A percentile compares a stretch with the other conserved stretches of the same genome.
Conservation (phyloP, 257 asterid species). For the Petunia secreta region DNA sequence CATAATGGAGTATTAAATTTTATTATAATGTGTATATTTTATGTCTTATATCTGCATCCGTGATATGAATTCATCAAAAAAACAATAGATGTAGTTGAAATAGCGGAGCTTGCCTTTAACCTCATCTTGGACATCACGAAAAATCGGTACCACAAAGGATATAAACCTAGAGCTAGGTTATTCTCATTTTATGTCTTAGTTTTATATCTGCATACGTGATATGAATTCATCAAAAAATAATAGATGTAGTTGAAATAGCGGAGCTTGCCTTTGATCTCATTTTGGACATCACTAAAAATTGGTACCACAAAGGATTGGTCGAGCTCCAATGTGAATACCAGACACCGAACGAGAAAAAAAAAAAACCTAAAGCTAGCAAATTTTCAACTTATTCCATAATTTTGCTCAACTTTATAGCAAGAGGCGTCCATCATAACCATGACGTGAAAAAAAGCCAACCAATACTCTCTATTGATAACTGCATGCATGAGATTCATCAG, state of each 20-base stretch:
- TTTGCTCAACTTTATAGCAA: not conserved
- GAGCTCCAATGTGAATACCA: too few relatives aligned
- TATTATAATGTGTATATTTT: too few relatives aligned
- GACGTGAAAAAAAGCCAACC: not conserved
- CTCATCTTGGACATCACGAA: not conserved
- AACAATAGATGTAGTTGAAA: too few relatives aligned
- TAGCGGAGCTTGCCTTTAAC: too few relatives aligned
- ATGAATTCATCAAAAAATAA: not conserved
- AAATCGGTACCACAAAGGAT: not conserved
- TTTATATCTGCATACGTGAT: too few relatives aligned
- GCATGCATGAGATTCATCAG: slow-evolving; percentile 27
- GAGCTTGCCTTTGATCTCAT: too few relatives aligned
- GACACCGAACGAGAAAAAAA: too few relatives aligned
- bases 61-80: not conserved
- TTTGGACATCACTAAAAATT: not conserved
- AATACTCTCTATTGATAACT: not conserved
- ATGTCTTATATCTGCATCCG: too few relatives aligned
- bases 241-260: too few relatives aligned
- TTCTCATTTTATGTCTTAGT: not conserved
- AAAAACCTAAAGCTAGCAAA: not conserved
- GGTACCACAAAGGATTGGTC: not conserved
- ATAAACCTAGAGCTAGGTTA: not conserved
- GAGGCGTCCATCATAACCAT: not conserved
- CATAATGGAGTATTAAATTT: too few relatives aligned
- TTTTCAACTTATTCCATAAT: not conserved